Evolutionary conservation across 2,329 filamentous ascomycete genomes (phyloP).

Genomic region (Phaeosphaeriaceae sp.): DNA sequence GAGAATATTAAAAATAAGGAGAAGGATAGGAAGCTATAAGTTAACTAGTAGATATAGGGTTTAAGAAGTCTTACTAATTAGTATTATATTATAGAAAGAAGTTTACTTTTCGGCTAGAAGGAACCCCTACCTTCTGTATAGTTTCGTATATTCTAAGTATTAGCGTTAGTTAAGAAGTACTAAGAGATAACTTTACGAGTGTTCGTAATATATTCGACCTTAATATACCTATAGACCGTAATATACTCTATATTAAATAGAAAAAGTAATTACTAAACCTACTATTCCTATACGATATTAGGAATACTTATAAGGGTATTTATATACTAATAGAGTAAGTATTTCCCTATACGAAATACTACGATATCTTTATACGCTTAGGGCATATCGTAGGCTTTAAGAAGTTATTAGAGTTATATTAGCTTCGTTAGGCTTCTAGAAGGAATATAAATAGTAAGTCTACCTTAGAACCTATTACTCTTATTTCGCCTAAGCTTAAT

Average conservation of each 20-base stretch:
- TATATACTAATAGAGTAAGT: conserved; percentile 11
- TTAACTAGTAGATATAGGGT: conserved; percentile 4
- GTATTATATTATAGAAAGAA: conserved; percentile 19
- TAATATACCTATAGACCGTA: conserved; percentile 12
- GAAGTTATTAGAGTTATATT: conserved; percentile 20
- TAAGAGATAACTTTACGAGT: conserved; percentile 18
- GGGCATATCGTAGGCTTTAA: conserved; percentile 22
- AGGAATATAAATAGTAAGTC: conserved; percentile 25
- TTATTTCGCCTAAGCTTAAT: conserved; percentile 10
- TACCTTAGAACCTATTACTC: conserved; percentile 6
- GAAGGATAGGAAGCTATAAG: conserved; percentile 20
- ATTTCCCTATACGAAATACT: conserved; percentile 26
- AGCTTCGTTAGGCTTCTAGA: conserved; percentile 20
- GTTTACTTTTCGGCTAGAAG: conserved; percentile 25
- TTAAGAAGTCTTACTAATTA: conserved; percentile 11
- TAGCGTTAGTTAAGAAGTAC: conserved; percentile 12
- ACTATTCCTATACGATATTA: conserved; percentile 22
- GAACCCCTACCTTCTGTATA: conserved; percentile 20
- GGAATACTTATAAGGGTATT: conserved; percentile 9
- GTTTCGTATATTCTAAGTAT: conserved; percentile 23
- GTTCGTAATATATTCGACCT: conserved; percentile 27
- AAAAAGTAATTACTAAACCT: conserved; percentile 21
- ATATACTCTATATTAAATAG: conserved; percentile 22
- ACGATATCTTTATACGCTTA: conserved; percentile 21
- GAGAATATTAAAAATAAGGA: conserved; percentile 29